A percentile compares a stretch with the other conserved stretches of the same genome.
These are phyloP conservation scores for Sclerotinia nivalis DNA, from an alignment of 2,329 filamentous ascomycete species.

Conservation along the genomic window DNA sequence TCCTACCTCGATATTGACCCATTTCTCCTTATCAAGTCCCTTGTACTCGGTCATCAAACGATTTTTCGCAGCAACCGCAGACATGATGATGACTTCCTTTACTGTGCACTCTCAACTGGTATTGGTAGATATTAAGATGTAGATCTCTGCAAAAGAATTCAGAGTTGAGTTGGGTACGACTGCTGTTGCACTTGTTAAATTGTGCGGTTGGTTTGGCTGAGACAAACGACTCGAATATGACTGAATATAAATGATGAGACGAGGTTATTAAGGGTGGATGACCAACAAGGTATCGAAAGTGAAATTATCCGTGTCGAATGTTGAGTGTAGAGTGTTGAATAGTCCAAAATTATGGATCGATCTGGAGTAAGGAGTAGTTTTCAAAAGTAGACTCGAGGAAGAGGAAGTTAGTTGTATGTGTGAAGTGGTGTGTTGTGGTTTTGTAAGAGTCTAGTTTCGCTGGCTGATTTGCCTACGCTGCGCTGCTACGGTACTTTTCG, in stretches of 20 bases:
- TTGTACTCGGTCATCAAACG: conserved; percentile 89
- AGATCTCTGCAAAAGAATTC: not conserved
- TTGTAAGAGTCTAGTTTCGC: not conserved
- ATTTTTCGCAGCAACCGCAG: conserved; percentile 61
- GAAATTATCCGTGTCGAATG: not conserved
- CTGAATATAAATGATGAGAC: not conserved
- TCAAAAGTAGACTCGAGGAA: not conserved
- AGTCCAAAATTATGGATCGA: not conserved
- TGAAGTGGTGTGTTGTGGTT: not conserved
- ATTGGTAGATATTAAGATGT: not conserved
- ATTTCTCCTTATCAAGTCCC: conserved; percentile 81
- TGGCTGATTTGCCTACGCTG: conserved; percentile 3
- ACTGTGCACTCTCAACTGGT: not conserved
- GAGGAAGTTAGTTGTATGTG: not conserved
- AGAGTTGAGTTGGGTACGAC: not conserved
- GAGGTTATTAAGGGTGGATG: conserved; percentile 10
- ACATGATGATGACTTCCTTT: conserved; percentile 27
- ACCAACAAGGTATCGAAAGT: conserved; percentile 11
- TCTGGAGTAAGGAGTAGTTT: not conserved
- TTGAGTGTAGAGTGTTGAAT: not conserved
- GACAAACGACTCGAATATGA: not conserved
- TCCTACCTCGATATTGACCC: conserved; percentile 83
- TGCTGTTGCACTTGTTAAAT: not conserved
- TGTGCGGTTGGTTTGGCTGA: not conserved
- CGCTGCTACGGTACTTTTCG: conserved; percentile 13